Evolutionary conservation across 768 basidiomycete species (phyloP).

Genomic region (Russula sp.): DNA sequence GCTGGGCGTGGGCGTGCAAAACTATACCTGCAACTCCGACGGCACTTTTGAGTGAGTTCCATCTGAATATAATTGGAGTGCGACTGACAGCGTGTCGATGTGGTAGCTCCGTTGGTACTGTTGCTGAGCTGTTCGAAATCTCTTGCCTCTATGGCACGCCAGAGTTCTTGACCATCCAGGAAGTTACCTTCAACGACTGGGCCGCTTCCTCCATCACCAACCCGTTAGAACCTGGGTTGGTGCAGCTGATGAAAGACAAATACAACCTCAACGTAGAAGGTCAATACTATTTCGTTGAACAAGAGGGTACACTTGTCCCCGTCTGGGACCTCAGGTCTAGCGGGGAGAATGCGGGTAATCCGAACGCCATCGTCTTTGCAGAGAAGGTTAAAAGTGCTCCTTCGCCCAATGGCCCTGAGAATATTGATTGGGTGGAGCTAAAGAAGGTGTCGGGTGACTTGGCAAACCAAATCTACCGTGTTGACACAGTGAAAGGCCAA

Average conservation of each 20-base stretch:
- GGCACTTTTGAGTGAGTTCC: conserved; percentile 17
- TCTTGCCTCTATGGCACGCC: neutral
- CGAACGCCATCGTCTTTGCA: conserved; percentile 19
- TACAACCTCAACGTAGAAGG: conserved; percentile 8
- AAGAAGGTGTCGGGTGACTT: conserved; percentile 2
- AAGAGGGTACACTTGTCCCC: neutral
- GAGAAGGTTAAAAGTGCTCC: conserved; percentile 11
- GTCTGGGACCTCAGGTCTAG: conserved; percentile 26
- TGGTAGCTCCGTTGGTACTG: conserved; percentile 21
- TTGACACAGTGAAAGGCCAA: conserved; percentile 20
- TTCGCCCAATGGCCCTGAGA: conserved; percentile 2
- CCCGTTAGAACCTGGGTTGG: neutral
- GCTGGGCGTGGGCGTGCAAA: conserved; percentile 12
- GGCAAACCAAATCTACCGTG: conserved; percentile 19
- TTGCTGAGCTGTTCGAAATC: conserved; percentile 24
- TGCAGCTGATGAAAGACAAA: neutral
- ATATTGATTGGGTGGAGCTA: conserved; percentile 28
- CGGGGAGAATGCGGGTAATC: neutral
- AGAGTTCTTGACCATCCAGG: conserved; percentile 9
- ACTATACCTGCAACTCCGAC: conserved; percentile 11
- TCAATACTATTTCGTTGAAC: conserved; percentile 21
- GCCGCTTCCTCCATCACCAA: neutral
- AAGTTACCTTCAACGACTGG: conserved; percentile 14
- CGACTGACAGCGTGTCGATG: neutral
- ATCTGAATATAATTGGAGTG: neutral